Base-by-base conservation (phyloP, 2,329 filamentous ascomycete species). In the Huntiella abstrusa region DNA sequence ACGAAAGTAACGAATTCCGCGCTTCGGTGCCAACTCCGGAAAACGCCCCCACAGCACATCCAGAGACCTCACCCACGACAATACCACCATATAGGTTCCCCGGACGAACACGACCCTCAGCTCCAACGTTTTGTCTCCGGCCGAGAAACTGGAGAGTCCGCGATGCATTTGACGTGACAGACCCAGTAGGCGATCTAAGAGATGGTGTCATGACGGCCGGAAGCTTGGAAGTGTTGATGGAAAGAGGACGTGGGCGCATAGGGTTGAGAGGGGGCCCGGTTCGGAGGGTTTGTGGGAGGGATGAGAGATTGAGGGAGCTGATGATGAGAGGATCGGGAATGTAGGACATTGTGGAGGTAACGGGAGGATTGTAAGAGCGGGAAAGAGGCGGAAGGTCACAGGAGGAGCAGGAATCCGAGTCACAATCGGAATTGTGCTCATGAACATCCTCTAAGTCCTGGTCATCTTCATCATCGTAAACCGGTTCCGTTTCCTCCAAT, bases 401-500 rank as follows among this genome's bases (percentile, higher is more conserved):
- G 37, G 19, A 15, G 11, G 33, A 37, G 13, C 28, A 41, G 36
- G 40, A 41, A 6, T 16, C 13, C 12, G 28, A 34, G 28, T 43
- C 16, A 19, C 34, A 32, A 35, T 43, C 12, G n/a, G 13, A 12
- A 16, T 33, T n/a, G 11, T 19, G n/a, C 12, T 17, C 36, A 16
- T 22, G 13, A 16, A 19, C 17, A 34, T 46, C 32, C n/a, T 38
- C 13, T 4, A 43, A 16, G 15, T 8, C 41, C 5, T 43, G 13
- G 11, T 32, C 34, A 12, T 33, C 35, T 13, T 16, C 34, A n/a
- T 12, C 43, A 38, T 46, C 40, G 10, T 49, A 51, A 15, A 51
- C 49, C 22, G 47, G 44, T 7, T 56, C 54, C 7, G 43, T 38
- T 33, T 45, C 46, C 40, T 15, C 51, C 52, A 15, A 49, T 41